A percentile compares a stretch with the other conserved stretches of the same genome.
Evolutionary conservation across 495 filamentous ascomycete species (phyloP).

Genomic region (Aspergillus hancockii): DNA sequence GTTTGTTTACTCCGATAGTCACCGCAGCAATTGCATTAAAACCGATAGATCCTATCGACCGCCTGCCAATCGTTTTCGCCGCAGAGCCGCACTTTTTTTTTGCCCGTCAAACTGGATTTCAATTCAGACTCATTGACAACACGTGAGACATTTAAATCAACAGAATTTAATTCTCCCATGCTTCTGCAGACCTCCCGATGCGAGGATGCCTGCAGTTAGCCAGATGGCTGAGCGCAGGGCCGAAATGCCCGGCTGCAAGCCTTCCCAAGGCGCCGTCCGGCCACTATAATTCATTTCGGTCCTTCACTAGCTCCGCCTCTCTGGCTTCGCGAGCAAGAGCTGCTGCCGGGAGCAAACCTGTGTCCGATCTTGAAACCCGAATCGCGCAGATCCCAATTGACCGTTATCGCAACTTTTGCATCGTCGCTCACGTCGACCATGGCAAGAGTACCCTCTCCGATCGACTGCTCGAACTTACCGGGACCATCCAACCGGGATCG

Average conservation of each 20-base stretch:
- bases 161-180: slow-evolving; percentile 32
- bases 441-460: slow-evolving; percentile 95
- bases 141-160: neutral
- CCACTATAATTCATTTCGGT: slow-evolving; percentile 30
- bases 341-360: slow-evolving; percentile 16
- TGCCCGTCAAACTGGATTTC: slow-evolving; percentile 12
- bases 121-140: neutral
- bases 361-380: slow-evolving; percentile 69
- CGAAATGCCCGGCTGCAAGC: slow-evolving; percentile 40
- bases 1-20: slow-evolving; percentile 46
- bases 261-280: slow-evolving; percentile 33
- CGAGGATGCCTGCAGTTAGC: slow-evolving; percentile 58
- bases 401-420: slow-evolving; percentile 93
- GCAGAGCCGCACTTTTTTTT: slow-evolving; percentile 28
- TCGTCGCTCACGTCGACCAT: slow-evolving; percentile 98
- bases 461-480: slow-evolving; percentile 89
- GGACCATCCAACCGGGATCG: slow-evolving; percentile 80
- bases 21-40: slow-evolving; percentile 31
- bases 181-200: slow-evolving; percentile 48
- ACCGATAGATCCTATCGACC: slow-evolving; percentile 20
- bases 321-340: slow-evolving; percentile 37
- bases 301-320: slow-evolving; percentile 43
- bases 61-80: slow-evolving; percentile 32
- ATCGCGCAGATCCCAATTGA: slow-evolving; percentile 88
- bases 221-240: slow-evolving; percentile 51